Evolutionary conservation across 805 yeast genomes (phyloP), one percentile per base, ranked within the genome.

Genomic region (Saccharomycopsis malanga): DNA sequence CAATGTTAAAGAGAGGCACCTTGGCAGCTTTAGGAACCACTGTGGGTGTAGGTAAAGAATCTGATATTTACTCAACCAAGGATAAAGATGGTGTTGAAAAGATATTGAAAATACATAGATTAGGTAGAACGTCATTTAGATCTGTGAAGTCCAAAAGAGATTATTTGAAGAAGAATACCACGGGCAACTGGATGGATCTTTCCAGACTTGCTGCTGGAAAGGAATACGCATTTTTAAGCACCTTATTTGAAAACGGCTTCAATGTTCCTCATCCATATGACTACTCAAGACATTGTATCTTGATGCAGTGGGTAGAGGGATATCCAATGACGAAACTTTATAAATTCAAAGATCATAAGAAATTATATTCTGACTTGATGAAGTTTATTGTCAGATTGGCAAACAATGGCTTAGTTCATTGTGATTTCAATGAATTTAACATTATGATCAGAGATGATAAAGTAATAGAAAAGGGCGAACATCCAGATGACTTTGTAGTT

Each of bases 381-480:
- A 69, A 72, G 48, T 89, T 93, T 59, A 81, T 85, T 18, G 94
- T 89, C 12, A 74, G 79, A 52, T 68, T 93, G 45, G 98, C 85
- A 4, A 81, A 84, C 58, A 77, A 82, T 56, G 99, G 99, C 1
- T 71, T 93, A 47, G 88, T 93, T 45, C 99, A 93, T 65, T 91
- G 98, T 72, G 99, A 93, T 69, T 93, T 81, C 69, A 93, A 93
- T 64, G 99, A 93, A 67, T 93, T 93, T 65, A 93, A 93, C 63
- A 87, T 93, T 56, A 87, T 93, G 76, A 80, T 87, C 25, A 71
- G 84, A 35, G 83, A 83, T 53, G 71, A 76, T 27, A 76, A 74
- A 39, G 42, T 9, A 10, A 48, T 43, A n/a, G 74, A 71, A 17
- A 66, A 67, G 15, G 69, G 62, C 35, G 59, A 71, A 17, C 67